Evolutionary conservation across 192 early-diverging fungal genomes (phyloP), one percentile per base, ranked within the genome.

Genomic region (Rhizophlyctis rosea): DNA sequence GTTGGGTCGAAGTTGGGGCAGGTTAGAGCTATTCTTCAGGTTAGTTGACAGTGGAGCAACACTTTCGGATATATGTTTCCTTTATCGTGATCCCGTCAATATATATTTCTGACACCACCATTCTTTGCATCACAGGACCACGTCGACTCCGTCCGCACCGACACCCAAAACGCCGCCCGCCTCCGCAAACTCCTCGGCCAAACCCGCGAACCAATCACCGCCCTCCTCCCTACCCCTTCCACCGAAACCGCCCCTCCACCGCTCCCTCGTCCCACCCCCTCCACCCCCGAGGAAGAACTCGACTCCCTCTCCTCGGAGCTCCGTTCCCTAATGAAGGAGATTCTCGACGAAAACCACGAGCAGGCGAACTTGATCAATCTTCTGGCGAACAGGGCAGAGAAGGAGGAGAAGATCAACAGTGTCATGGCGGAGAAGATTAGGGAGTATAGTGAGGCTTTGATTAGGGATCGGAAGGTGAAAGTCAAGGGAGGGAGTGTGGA

Each of bases 331-430:
- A 58, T 67, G 4, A 52, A 59, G 49, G 57, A 67, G 33, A 23
- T 67, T 3, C 29, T 67, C 48, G 65, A 67, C 28, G 65, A 67
- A 31, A 67, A 67, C 35, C 29, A 34, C 14, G 27, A 59, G 49
- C 47, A 60, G 35, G 57, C 55, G 63, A 65, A 65, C 21, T 11
- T 65, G 16, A 65, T 65, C 21, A 29, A 1, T 7, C 36, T 57
- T 3, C 63, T 65, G 39, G 63, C 63, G 32, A 47, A n/a, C 2
- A 1, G 54, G 27, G 54, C 63, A 18, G 63, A 56, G 11, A 56
- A 67, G 44, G 23, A 67, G 28, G 65, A 67, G 33, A 59, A 67
- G 65, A 59, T 67, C 48, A 67, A 59, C 47, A 27, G 28, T 27
- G 13, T 67, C 18, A 21, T 67, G 57, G 65, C 57, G 14, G 57